These are phyloP conservation scores for Trichomonas tenax DNA, from an alignment of 208 protist species.

Conservation along the genomic window DNA sequence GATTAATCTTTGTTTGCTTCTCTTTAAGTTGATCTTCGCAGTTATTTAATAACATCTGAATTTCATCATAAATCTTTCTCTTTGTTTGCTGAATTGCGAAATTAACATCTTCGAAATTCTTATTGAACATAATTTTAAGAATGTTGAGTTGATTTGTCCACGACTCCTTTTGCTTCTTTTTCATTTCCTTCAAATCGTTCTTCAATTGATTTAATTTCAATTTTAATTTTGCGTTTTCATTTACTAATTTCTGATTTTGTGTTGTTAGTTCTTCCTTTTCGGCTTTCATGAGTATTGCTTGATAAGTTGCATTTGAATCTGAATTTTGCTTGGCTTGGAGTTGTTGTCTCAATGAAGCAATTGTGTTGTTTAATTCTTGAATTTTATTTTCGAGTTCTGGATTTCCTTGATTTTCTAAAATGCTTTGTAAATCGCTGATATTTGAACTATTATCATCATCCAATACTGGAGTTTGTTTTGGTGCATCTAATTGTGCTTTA, in stretches of 20 bases:
- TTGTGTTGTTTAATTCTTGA: not conserved
- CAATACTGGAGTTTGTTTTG: not conserved
- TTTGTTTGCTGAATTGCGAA: not conserved
- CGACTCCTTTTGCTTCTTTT: not conserved
- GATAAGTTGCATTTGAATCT: not conserved
- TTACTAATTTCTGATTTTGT: not conserved
- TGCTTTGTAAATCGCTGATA: not conserved
- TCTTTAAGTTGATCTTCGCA: not conserved
- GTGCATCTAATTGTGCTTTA: not conserved
- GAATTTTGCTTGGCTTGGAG: not conserved
- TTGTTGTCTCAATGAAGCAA: not conserved
- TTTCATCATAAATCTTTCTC: not conserved
- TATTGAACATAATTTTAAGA: not conserved
- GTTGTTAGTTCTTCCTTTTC: not conserved
- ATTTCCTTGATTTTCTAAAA: not conserved
- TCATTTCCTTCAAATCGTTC: not conserved
- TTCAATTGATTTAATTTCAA: not conserved
- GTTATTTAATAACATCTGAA: not conserved
- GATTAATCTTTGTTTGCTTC: not conserved
- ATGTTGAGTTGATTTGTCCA: not conserved
- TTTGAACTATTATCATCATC: not conserved
- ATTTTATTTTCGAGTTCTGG: not conserved
- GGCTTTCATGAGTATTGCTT: not conserved
- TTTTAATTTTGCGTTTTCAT: not conserved
- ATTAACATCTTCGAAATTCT: not conserved